A percentile compares a stretch with the other conserved stretches of the same genome.
These are phyloP conservation scores for Violaceomyces palustris DNA, from an alignment of 1,284 basidiomycete species.

Conservation along the genomic window DNA sequence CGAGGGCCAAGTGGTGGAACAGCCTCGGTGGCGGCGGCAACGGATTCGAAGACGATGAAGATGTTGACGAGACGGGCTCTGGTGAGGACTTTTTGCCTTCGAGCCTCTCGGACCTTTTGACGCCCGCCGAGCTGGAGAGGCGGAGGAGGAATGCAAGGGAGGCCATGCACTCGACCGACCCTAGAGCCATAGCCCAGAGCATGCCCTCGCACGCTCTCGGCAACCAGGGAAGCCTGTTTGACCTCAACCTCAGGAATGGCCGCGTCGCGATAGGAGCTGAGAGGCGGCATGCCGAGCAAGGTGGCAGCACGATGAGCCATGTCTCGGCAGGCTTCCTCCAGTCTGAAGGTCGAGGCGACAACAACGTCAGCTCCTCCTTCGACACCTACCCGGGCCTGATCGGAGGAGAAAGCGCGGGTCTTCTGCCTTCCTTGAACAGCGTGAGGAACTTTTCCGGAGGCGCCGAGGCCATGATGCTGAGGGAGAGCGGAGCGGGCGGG, in stretches of 20 bases:
- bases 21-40: constrained; percentile 4
- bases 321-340: constrained; percentile 23
- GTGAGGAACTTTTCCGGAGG: too few species aligned
- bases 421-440: too few species aligned
- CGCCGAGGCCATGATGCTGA: too few species aligned
- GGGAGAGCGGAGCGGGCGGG: too few species aligned
- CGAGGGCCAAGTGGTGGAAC: constrained; percentile 14
- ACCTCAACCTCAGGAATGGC: not conserved
- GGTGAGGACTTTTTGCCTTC: constrained; percentile 58
- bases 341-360: too few species aligned
- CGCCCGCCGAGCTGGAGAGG: constrained; percentile 49
- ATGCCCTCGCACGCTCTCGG: constrained; percentile 29
- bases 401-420: too few species aligned
- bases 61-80: constrained; percentile 17
- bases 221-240: not conserved
- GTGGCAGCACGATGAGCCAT: constrained; percentile 13
- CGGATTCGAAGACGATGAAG: constrained; percentile 13
- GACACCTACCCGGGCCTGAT: too few species aligned
- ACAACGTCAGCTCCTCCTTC: too few species aligned
- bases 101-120: constrained; percentile 47
- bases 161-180: constrained; percentile 9
- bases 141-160: constrained; percentile 21
- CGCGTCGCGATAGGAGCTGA: constrained; percentile 13
- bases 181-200: constrained; percentile 27
- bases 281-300: not conserved